Conservation (phyloP, 371 early-diverging fungal genomes). For the Mortierella sp. region DNA sequence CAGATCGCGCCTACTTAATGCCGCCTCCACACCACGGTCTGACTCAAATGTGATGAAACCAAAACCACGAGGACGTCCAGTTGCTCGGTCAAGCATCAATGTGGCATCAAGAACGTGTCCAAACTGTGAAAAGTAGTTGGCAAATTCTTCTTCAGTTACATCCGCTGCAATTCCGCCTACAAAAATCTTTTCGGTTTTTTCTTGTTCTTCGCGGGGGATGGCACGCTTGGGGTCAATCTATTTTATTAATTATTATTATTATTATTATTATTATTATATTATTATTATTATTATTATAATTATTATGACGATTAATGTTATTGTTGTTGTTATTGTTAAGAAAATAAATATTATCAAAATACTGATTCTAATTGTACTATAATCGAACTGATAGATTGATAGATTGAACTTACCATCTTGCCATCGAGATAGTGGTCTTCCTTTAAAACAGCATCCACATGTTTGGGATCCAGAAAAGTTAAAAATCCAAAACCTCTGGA, state of each 20-base stretch:
- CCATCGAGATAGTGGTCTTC: constrained; percentile 86
- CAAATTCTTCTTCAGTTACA: constrained; percentile 86
- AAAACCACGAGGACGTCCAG: constrained; percentile 85
- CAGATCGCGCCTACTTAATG: constrained; percentile 62
- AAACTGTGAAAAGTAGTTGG: constrained; percentile 79
- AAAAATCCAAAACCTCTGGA: constrained; percentile 95
- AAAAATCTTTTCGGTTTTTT: constrained; percentile 90
- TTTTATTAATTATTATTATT: too few relatives aligned
- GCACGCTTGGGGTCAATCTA: constrained; percentile 93
- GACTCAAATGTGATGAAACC: constrained; percentile 86
- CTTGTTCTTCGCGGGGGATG: constrained; percentile 83
- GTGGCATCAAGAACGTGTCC: constrained; percentile 84
- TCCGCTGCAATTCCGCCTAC: constrained; percentile 90
- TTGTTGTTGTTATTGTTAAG: too few relatives aligned
- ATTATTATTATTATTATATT: too few relatives aligned
- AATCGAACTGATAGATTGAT: background rate
- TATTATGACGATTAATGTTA: too few relatives aligned
- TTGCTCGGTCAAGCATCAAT: constrained; percentile 82
- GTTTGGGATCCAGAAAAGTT: constrained; percentile 77
- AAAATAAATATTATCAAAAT: background rate
- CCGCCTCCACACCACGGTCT: constrained; percentile 74
- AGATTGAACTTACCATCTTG: constrained; percentile 72
- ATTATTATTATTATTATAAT: too few relatives aligned
- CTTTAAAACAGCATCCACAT: constrained; percentile 80
- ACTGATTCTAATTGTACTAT: background rate